A percentile compares a stretch with the other conserved stretches of the same genome.
These are phyloP conservation scores for Mariannaea elegans DNA, from an alignment of 2,329 filamentous ascomycete species.

Conservation along the genomic window DNA sequence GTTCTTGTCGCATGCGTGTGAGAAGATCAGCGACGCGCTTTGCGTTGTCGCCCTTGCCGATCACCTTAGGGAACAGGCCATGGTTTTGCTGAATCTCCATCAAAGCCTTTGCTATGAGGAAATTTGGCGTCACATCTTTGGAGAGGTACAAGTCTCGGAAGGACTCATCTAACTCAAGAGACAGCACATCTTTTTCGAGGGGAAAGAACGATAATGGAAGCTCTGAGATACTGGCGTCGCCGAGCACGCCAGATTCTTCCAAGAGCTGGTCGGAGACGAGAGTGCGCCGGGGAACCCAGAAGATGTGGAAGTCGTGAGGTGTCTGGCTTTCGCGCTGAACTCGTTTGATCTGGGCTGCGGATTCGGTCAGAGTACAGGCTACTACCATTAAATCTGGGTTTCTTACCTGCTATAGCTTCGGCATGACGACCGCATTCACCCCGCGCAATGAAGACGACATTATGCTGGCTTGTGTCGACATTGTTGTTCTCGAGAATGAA, in stretches of 20 bases:
- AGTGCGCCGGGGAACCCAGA: constrained; percentile 94
- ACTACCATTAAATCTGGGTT: not conserved
- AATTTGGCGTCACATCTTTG: constrained; percentile 91
- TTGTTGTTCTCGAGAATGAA: constrained; percentile 98
- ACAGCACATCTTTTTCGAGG: constrained; percentile 89
- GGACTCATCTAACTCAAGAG: constrained; percentile 86
- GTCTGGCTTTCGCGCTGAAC: constrained; percentile 87
- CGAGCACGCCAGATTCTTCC: constrained; percentile 91
- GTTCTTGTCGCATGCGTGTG: constrained; percentile 89
- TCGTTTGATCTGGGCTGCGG: constrained; percentile 86
- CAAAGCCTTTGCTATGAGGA: constrained; percentile 86
- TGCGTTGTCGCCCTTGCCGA: constrained; percentile 95
- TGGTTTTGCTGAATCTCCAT: constrained; percentile 94
- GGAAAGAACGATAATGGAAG: constrained; percentile 91
- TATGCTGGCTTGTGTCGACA: constrained; percentile 91
- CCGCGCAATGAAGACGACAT: constrained; percentile 91
- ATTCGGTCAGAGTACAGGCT: constrained; percentile 43
- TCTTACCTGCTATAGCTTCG: constrained; percentile 86
- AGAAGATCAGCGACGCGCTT: constrained; percentile 88
- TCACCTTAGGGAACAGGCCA: constrained; percentile 92
- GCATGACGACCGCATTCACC: constrained; percentile 89
- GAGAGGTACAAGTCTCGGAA: constrained; percentile 88
- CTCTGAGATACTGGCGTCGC: constrained; percentile 89
- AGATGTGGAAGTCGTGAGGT: constrained; percentile 95
- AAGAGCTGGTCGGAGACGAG: constrained; percentile 90